Percentiles rank a stretch among this genome's conserved stretches.
phyloP scores from a whole-genome alignment of 1,284 basidiomycete species.

The Naganishia cerealis region DNA sequence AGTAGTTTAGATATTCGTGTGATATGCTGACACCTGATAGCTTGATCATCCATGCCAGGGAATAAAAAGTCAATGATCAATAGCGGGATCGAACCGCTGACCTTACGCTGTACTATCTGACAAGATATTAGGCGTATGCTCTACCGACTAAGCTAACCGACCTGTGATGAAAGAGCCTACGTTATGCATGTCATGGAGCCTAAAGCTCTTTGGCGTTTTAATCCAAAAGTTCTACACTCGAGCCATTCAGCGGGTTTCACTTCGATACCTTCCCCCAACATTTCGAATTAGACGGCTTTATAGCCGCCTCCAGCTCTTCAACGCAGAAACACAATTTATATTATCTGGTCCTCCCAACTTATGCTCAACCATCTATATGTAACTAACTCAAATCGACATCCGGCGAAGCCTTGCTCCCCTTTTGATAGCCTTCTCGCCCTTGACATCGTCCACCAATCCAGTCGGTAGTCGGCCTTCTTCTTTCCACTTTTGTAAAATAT shows the following conservation, averaged over 20 bases:
- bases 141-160: slow-evolving; percentile 9
- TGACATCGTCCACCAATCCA: slow-evolving; percentile 59
- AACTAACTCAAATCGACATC: slow-evolving; percentile 14
- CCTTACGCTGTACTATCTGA: slow-evolving; percentile 16
- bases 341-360: neutral
- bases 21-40: too few relatives aligned
- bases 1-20: too few relatives aligned
- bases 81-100: slow-evolving; percentile 29
- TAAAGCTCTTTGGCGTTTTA: neutral
- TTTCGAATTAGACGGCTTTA: too few relatives aligned
- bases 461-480: slow-evolving; percentile 77
- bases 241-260: too few relatives aligned
- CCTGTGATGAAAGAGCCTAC: neutral
- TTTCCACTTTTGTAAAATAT: slow-evolving; percentile 75
- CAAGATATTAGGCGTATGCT: slow-evolving; percentile 1
- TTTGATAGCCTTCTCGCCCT: slow-evolving; percentile 40
- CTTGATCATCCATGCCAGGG: too few relatives aligned
- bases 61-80: slow-evolving; percentile 10
- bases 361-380: neutral
- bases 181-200: neutral
- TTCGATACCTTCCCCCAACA: too few relatives aligned
- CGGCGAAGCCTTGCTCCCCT: slow-evolving; percentile 45
- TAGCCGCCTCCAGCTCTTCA: too few relatives aligned
- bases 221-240: neutral
- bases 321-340: neutral